These are phyloP conservation scores for Yamadazyma triangularis DNA, from an alignment of 1,139 yeast genomes.

Conservation along the genomic window DNA sequence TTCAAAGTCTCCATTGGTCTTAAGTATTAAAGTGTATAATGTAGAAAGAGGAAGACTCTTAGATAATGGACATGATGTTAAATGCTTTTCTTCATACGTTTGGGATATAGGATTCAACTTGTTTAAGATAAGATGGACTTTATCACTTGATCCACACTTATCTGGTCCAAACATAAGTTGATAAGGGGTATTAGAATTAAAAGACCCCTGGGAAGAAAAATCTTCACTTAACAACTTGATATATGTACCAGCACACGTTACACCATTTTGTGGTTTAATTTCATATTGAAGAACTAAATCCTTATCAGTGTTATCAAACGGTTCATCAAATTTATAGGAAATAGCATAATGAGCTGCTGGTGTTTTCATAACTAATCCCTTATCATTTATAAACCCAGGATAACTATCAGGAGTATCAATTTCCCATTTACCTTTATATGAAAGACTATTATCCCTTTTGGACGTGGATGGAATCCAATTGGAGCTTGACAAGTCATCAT, in stretches of 20 bases:
- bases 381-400: conserved; percentile 60
- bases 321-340: conserved; percentile 50
- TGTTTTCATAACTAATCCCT: conserved; percentile 70
- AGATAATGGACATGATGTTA: conserved; percentile 64
- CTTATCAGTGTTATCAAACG: conserved; percentile 51
- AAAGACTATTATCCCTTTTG: conserved; percentile 27
- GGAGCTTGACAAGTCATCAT: conserved; percentile 31
- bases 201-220: conserved; percentile 23
- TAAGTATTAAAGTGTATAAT: conserved; percentile 72
- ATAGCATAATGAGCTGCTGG: conserved; percentile 82
- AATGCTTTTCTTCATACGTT: conserved; percentile 62
- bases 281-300: conserved; percentile 86
- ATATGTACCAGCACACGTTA: conserved; percentile 87
- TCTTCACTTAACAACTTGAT: conserved; percentile 61
- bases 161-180: conserved; percentile 96
- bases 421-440: conserved; percentile 71
- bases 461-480: conserved; percentile 67
- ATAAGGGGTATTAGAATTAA: conserved; percentile 64
- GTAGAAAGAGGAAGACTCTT: conserved; percentile 53
- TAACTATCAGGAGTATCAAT: conserved; percentile 50
- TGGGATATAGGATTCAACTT: conserved; percentile 55
- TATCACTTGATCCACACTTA: conserved; percentile 75
- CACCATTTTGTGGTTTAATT: conserved; percentile 72
- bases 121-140: conserved; percentile 70
- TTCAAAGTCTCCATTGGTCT: conserved; percentile 63